phyloP scores from a whole-genome alignment of 2,329 filamentous ascomycete species.

The Lachnellula subtilissima region DNA sequence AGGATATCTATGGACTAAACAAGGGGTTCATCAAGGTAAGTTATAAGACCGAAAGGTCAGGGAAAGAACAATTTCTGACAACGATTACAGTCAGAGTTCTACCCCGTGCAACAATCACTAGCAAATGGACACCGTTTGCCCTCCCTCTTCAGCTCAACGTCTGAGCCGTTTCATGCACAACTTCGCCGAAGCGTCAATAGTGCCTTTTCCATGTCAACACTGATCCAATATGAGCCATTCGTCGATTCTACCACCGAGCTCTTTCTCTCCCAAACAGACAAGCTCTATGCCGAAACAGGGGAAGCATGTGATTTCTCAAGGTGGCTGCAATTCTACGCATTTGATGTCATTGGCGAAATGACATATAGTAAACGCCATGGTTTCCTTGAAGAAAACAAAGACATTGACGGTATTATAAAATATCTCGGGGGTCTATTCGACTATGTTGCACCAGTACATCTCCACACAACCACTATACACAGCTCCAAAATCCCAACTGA shows the following conservation, averaged over 20 bases:
- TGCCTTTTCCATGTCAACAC: conserved; percentile 71
- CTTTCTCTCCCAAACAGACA: conserved; percentile 61
- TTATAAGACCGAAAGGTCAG: not conserved
- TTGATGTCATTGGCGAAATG: conserved; percentile 75
- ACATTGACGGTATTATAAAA: conserved; percentile 68
- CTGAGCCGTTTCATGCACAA: conserved; percentile 69
- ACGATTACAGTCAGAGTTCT: conserved; percentile 63
- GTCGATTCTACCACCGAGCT: conserved; percentile 70
- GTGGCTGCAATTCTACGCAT: conserved; percentile 78
- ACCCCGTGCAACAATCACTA: conserved; percentile 71
- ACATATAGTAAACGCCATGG: conserved; percentile 73
- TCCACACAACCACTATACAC: not conserved
- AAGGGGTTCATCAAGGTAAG: conserved; percentile 73
- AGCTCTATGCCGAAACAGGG: conserved; percentile 42
- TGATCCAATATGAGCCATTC: conserved; percentile 75
- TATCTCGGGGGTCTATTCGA: conserved; percentile 62
- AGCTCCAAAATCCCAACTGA: not conserved
- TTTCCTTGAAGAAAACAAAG: conserved; percentile 68
- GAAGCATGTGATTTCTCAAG: conserved; percentile 57
- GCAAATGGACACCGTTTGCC: conserved; percentile 62
- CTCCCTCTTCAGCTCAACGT: conserved; percentile 71
- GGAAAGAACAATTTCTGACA: not conserved
- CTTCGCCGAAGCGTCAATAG: conserved; percentile 71
- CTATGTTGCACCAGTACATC: conserved; percentile 63
- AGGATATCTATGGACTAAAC: conserved; percentile 75